Percentiles rank a stretch among this genome's conserved stretches.
phyloP scores from a whole-genome alignment of 768 basidiomycete genomes.

The Trametes gibbosa region DNA sequence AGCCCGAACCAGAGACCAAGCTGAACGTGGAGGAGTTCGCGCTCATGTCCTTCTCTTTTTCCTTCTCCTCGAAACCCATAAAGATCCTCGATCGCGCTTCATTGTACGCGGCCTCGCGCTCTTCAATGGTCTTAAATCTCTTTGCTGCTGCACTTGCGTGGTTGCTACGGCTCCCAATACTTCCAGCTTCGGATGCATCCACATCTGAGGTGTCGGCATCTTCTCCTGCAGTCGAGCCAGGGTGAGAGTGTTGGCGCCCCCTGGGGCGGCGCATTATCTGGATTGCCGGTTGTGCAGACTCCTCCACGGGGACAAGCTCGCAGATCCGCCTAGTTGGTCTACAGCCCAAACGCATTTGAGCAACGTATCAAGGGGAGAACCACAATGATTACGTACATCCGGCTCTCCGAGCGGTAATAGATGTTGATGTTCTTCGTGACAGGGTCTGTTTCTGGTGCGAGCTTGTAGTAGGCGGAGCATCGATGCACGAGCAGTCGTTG shows the following conservation, averaged over 20 bases:
- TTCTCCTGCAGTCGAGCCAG: conserved; percentile 70
- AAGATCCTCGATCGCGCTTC: conserved; percentile 85
- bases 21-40: conserved; percentile 76
- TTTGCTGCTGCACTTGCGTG: conserved; percentile 54
- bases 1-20: conserved; percentile 65
- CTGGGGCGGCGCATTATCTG: conserved; percentile 82
- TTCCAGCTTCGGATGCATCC: conserved; percentile 80
- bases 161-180: conserved; percentile 68
- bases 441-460: conserved; percentile 68
- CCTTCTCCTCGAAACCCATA: conserved; percentile 72
- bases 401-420: conserved; percentile 56
- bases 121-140: conserved; percentile 76
- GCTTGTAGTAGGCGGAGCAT: conserved; percentile 77
- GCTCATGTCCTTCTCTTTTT: conserved; percentile 62
- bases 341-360: conserved; percentile 13
- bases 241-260: conserved; percentile 63
- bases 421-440: conserved; percentile 63
- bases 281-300: conserved; percentile 68
- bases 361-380: conserved; percentile 6
- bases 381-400: conserved; percentile 57
- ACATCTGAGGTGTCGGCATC: conserved; percentile 76
- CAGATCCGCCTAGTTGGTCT: conserved; percentile 70
- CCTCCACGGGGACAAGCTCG: conserved; percentile 77
- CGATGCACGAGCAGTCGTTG: conserved; percentile 85
- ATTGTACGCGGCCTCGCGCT: conserved; percentile 87